Evolutionary conservation across 352 stramenopile species (phyloP).

Genomic region (Phytopythium delawarense): DNA sequence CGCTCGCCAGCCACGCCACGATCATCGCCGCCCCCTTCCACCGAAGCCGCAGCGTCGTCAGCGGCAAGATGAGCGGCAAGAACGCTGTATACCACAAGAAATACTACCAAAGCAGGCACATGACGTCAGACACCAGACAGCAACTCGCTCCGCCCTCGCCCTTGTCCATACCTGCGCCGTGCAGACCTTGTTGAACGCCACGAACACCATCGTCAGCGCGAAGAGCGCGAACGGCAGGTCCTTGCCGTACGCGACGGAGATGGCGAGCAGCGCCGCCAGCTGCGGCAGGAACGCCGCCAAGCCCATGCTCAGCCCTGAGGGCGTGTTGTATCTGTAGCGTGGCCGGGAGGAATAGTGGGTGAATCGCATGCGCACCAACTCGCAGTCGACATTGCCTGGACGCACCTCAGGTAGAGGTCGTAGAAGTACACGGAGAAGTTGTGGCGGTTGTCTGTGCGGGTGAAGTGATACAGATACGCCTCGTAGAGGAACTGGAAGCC

Average conservation of each 20-base stretch:
- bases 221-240: constrained; percentile 95
- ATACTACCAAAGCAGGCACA: constrained; percentile 86
- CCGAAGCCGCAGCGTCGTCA: constrained; percentile 50
- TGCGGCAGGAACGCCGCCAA: constrained; percentile 84
- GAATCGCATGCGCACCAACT: background rate
- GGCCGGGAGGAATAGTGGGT: background rate
- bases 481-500: constrained; percentile 94
- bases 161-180: constrained; percentile 64
- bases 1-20: constrained; percentile 61
- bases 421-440: constrained; percentile 99
- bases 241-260: constrained; percentile 61
- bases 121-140: background rate
- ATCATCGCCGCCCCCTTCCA: constrained; percentile 72
- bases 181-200: constrained; percentile 97
- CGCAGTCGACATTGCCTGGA: background rate
- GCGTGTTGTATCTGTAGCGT: constrained; percentile 67
- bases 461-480: constrained; percentile 98
- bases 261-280: constrained; percentile 66
- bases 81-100: constrained; percentile 98
- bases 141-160: background rate
- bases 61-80: constrained; percentile 84
- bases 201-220: constrained; percentile 97
- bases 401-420: constrained; percentile 94
- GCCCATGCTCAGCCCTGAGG: constrained; percentile 68
- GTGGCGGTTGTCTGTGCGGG: constrained; percentile 97